Conservation (phyloP, 2,329 filamentous ascomycete genomes). For the Fusarium clavum region DNA sequence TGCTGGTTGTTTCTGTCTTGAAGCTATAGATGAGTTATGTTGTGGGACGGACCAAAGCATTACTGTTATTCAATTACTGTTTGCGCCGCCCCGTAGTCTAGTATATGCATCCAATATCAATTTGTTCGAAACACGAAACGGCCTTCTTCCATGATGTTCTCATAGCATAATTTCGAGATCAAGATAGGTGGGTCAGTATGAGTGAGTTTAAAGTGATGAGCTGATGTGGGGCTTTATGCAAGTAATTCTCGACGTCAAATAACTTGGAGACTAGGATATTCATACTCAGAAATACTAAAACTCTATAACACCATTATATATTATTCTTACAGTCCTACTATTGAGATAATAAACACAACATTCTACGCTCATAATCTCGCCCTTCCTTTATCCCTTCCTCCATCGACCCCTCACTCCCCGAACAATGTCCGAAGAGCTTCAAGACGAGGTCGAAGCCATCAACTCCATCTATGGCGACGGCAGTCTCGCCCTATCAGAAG, state of each 20-base stretch:
- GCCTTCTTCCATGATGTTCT: not conserved
- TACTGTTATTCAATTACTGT: constrained; percentile 43
- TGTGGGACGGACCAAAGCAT: constrained; percentile 40
- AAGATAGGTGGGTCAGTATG: constrained; percentile 21
- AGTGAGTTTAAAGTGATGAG: constrained; percentile 11
- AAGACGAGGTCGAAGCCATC: constrained; percentile 82
- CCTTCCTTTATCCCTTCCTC: not conserved
- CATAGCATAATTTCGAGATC: not conserved
- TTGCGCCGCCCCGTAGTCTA: constrained; percentile 45
- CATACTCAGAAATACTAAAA: constrained; percentile 1
- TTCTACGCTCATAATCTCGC: not conserved
- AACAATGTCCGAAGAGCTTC: constrained; percentile 68
- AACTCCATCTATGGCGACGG: constrained; percentile 84
- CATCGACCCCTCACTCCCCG: constrained; percentile 22
- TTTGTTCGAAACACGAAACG: constrained; percentile 33
- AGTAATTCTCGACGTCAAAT: constrained; percentile 17
- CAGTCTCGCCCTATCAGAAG: constrained; percentile 64
- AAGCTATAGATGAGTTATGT: constrained; percentile 47
- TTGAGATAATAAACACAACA: not conserved
- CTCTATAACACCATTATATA: not conserved
- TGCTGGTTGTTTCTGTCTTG: constrained; percentile 41
- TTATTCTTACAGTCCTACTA: not conserved
- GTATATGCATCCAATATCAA: constrained; percentile 48
- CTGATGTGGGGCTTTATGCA: constrained; percentile 38
- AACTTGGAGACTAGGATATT: constrained; percentile 15